phyloP scores from a whole-genome alignment of 176 grass and related monocot species.

The Oryza meridionalis region DNA sequence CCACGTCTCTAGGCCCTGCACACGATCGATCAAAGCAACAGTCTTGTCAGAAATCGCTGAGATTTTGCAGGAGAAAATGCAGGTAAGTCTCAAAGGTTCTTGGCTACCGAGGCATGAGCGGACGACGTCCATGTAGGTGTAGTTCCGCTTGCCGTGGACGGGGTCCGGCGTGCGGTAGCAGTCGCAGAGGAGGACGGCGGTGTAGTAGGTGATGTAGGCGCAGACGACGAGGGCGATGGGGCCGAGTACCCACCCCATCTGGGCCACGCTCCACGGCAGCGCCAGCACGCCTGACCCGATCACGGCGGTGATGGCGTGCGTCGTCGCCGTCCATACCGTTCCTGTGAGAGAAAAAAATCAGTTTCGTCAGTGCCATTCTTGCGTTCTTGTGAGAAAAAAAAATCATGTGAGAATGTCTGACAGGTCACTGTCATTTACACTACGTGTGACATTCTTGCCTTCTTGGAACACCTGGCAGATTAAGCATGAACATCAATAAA shows the following conservation, averaged over 20 bases:
- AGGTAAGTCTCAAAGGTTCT: background rate
- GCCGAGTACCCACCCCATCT: constrained; percentile 93
- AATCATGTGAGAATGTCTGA: background rate
- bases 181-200: constrained; percentile 77
- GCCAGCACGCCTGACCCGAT: constrained; percentile 94
- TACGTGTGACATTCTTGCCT: background rate
- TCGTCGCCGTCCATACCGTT: constrained; percentile 91
- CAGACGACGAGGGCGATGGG: constrained; percentile 79
- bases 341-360: constrained; percentile 37
- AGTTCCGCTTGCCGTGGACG: constrained; percentile 84
- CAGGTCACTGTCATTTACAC: background rate
- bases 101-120: constrained; percentile 72
- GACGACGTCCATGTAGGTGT: constrained; percentile 95
- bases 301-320: constrained; percentile 83
- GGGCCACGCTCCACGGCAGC: constrained; percentile 94
- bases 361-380: background rate
- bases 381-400: constrained; percentile 46
- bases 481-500: no score
- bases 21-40: background rate
- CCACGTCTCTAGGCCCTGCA: constrained; percentile 64
- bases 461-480: no score
- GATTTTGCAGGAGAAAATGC: background rate
- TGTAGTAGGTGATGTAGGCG: constrained; percentile 88
- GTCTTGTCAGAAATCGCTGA: constrained; percentile 4
- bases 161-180: constrained; percentile 91